phyloP scores from a whole-genome alignment of 2,329 filamentous ascomycete species.

The Cercospora zeina region DNA sequence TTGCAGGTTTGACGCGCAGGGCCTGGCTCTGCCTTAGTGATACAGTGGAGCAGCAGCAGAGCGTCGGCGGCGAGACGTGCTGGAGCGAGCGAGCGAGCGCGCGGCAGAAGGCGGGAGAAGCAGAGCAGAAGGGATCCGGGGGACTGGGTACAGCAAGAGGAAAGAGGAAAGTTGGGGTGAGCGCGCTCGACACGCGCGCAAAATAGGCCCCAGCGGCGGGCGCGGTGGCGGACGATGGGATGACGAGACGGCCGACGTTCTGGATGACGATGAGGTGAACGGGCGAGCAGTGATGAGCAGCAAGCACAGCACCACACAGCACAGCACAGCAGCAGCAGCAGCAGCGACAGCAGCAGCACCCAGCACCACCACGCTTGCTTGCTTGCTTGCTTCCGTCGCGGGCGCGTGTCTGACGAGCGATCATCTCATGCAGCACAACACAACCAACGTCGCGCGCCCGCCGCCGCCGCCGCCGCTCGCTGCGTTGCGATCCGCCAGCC shows the following conservation, averaged over 20 bases:
- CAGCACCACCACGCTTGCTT: no score
- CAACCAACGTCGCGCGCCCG: not conserved
- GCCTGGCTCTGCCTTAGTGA: not conserved
- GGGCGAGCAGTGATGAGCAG: not conserved
- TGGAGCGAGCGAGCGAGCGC: not conserved
- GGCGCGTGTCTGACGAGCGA: not conserved
- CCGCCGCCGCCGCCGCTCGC: not conserved
- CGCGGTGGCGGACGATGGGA: slow-evolving; percentile 3
- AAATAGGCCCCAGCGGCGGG: slow-evolving; percentile 8
- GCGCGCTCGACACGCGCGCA: slow-evolving; percentile 1
- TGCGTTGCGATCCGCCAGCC: not conserved
- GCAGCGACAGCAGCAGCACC: not conserved
- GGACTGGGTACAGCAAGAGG: slow-evolving; percentile 7
- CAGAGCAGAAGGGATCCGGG: slow-evolving; percentile 14
- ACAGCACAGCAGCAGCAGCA: not conserved
- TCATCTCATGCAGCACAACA: no score
- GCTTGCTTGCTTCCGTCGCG: not conserved
- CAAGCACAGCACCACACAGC: no score
- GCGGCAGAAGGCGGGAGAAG: slow-evolving; percentile 13
- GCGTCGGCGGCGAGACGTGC: not conserved
- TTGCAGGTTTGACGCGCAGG: slow-evolving; percentile 13
- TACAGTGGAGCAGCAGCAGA: slow-evolving; percentile 8
- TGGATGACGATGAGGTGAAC: not conserved
- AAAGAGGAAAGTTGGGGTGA: not conserved
- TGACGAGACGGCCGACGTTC: not conserved